Conservation (phyloP, 345 rosid genomes). For the Salix viminalis region DNA sequence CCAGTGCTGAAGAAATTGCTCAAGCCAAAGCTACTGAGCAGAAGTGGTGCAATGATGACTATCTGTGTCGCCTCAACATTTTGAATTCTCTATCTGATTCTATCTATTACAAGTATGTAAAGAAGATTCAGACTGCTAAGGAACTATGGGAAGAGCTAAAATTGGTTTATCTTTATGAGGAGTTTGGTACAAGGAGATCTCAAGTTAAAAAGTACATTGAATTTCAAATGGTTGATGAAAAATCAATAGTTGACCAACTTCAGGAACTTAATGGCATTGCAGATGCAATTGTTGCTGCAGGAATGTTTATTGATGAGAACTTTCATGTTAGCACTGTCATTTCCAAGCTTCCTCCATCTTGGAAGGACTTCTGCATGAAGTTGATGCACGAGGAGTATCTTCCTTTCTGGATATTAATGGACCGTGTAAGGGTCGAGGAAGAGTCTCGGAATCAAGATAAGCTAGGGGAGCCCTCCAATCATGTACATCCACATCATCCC, state of each 20-base stretch:
- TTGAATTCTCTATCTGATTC: constrained; percentile 63
- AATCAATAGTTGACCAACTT: constrained; percentile 52
- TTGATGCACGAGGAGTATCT: constrained; percentile 51
- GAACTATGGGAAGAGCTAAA: constrained; percentile 81
- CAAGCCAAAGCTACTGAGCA: constrained; percentile 33
- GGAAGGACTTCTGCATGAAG: constrained; percentile 65
- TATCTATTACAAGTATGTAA: constrained; percentile 51
- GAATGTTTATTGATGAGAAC: constrained; percentile 57
- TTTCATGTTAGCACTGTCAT: constrained; percentile 70
- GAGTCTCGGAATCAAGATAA: constrained; percentile 27
- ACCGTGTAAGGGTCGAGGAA: constrained; percentile 52
- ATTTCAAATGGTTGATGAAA: constrained; percentile 58
- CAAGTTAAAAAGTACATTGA: constrained; percentile 75
- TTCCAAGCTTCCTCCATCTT: constrained; percentile 74
- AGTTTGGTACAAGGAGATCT: constrained; percentile 53
- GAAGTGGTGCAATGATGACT: constrained; percentile 68
- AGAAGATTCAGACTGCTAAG: constrained; percentile 52
- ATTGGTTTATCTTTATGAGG: constrained; percentile 58
- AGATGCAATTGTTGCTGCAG: constrained; percentile 56
- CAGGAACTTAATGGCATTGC: constrained; percentile 64
- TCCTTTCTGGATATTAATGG: constrained; percentile 55
- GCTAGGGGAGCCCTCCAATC: constrained; percentile 26
- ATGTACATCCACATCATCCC: constrained; percentile 15
- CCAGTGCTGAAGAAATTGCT: constrained; percentile 27
- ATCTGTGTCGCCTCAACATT: constrained; percentile 55